These are phyloP conservation scores for Bromus sterilis DNA, from an alignment of 176 grass and related monocot genomes.

Conservation along the genomic window DNA sequence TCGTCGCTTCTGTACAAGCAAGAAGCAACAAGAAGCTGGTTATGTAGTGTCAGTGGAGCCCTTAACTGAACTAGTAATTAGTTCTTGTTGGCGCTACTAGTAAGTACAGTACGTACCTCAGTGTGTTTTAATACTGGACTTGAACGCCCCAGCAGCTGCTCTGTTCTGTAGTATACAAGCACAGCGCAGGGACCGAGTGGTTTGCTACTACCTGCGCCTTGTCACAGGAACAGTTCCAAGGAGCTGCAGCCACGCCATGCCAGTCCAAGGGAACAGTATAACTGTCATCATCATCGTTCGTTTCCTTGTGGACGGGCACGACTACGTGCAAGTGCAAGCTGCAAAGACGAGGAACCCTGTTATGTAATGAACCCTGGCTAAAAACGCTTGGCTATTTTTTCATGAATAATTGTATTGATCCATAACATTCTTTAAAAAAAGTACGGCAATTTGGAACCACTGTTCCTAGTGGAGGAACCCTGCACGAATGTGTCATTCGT, in stretches of 20 bases:
- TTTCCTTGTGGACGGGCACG: not conserved
- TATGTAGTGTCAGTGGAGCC: not conserved
- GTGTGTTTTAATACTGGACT: not conserved
- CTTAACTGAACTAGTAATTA: not conserved
- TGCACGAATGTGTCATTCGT: too few species aligned
- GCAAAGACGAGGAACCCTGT: constrained; percentile 4
- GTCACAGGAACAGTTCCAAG: not conserved
- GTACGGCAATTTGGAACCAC: too few species aligned
- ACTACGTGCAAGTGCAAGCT: not conserved
- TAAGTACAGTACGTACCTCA: too few species aligned
- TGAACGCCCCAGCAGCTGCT: not conserved
- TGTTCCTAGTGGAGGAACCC: too few species aligned
- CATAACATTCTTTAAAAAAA: too few species aligned
- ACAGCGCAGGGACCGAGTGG: not conserved
- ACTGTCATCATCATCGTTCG: not conserved
- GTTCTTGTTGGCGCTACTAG: not conserved
- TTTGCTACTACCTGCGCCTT: not conserved
- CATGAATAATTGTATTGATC: too few species aligned
- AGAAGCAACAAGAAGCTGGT: not conserved
- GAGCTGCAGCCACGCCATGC: constrained; percentile 11
- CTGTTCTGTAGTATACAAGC: not conserved
- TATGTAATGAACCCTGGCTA: too few species aligned
- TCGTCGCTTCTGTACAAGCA: too few species aligned
- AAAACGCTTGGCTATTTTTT: too few species aligned
- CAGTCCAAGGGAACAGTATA: constrained; percentile 3